Percentiles rank a stretch among this genome's conserved stretches.
phyloP scores from a whole-genome alignment of 2,329 filamentous ascomycete genomes.

The Paecilomyces sp. region DNA sequence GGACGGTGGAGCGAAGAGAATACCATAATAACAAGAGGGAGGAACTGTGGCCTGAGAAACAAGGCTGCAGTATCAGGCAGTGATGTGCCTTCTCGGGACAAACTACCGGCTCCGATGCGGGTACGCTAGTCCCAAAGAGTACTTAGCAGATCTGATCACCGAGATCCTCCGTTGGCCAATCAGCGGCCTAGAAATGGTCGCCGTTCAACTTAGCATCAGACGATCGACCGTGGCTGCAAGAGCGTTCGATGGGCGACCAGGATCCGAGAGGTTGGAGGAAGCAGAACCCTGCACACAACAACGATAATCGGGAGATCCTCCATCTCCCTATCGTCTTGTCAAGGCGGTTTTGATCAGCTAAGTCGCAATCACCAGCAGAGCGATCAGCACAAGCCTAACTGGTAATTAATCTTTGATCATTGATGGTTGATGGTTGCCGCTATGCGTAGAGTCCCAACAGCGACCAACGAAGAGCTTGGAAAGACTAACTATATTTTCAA shows the following conservation, averaged over 20 bases:
- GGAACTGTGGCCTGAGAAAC: background rate
- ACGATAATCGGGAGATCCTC: background rate
- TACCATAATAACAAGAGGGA: background rate
- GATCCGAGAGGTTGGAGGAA: background rate
- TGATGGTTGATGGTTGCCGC: no score
- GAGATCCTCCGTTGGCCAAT: slow-evolving; percentile 17
- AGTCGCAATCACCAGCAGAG: background rate
- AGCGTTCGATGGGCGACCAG: background rate
- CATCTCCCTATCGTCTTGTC: background rate
- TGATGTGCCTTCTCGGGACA: background rate
- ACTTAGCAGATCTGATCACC: slow-evolving; percentile 9
- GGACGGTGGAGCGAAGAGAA: background rate
- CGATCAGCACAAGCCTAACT: background rate
- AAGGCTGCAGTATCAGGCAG: background rate
- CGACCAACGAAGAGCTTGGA: no score
- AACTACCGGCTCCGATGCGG: slow-evolving; percentile 3
- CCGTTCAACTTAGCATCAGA: background rate
- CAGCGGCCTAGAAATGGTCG: background rate
- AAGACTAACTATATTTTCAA: background rate
- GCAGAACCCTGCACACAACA: background rate
- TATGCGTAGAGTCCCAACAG: no score
- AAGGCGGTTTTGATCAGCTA: background rate
- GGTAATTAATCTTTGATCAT: no score
- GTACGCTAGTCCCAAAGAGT: slow-evolving; percentile 10
- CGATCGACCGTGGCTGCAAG: background rate